Percentiles rank a stretch among this genome's conserved stretches.
phyloP scores from a whole-genome alignment of 2,329 filamentous ascomycete species.

The Pestalotiopsis sp. region DNA sequence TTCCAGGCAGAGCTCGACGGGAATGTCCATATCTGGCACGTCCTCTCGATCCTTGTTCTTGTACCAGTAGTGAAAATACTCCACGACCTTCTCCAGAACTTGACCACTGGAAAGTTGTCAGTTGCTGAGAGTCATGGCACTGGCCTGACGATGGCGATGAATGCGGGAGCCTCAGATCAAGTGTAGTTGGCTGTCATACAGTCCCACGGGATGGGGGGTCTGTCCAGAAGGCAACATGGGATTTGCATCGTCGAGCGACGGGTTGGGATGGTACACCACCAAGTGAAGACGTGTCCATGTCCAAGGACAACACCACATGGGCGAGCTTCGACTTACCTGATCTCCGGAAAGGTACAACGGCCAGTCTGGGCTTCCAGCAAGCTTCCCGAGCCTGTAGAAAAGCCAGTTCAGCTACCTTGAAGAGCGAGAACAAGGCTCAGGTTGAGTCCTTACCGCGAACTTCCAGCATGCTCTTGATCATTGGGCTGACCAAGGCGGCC shows the following conservation, averaged over 20 bases:
- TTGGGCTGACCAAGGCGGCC: constrained; percentile 69
- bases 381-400: constrained; percentile 9
- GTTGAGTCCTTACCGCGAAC: constrained; percentile 57
- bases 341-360: constrained; percentile 70
- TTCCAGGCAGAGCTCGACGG: constrained; percentile 77
- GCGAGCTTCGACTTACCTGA: constrained; percentile 61
- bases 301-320: background rate
- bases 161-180: constrained; percentile 60
- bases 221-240: constrained; percentile 47
- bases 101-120: constrained; percentile 55
- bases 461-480: constrained; percentile 77
- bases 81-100: constrained; percentile 78
- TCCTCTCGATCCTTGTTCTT: constrained; percentile 71
- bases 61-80: constrained; percentile 85
- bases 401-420: constrained; percentile 11
- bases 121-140: constrained; percentile 10
- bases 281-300: background rate
- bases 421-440: constrained; percentile 16
- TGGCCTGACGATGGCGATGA: constrained; percentile 16
- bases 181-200: constrained; percentile 61
- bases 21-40: constrained; percentile 80
- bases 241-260: constrained; percentile 38
- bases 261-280: background rate
- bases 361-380: constrained; percentile 61
- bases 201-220: constrained; percentile 45